Conservation (phyloP, 2,329 filamentous ascomycete species). For the Colletotrichum gloeosporioides region DNA sequence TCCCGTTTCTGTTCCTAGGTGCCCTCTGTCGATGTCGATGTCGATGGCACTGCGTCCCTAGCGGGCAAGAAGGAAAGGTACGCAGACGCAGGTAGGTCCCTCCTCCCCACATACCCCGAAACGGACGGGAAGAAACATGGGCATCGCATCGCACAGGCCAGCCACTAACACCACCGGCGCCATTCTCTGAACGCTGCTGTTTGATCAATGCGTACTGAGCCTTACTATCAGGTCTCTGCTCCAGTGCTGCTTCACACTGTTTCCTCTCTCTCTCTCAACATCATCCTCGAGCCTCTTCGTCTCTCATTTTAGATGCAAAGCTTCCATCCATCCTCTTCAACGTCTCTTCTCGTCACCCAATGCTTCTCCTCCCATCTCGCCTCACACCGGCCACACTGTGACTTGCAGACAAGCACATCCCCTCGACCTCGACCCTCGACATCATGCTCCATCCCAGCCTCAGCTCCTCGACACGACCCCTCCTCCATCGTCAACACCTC, state of each 20-base stretch:
- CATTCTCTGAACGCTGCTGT: background rate
- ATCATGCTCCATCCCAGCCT: background rate
- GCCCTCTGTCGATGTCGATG: background rate
- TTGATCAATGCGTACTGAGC: background rate
- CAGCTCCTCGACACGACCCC: background rate
- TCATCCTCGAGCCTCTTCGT: background rate
- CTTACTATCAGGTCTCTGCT: background rate
- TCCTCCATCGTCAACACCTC: background rate
- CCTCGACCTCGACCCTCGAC: background rate
- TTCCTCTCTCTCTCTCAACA: background rate
- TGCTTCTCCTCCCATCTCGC: background rate
- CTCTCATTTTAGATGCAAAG: background rate
- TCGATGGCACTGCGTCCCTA: background rate
- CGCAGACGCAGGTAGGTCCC: background rate
- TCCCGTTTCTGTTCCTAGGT: background rate
- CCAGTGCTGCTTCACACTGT: background rate
- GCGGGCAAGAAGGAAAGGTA: background rate
- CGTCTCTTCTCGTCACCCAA: background rate
- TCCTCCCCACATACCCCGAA: slow-evolving; percentile 15
- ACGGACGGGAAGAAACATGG: slow-evolving; percentile 15
- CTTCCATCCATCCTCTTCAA: background rate
- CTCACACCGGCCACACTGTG: background rate
- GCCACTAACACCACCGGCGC: background rate
- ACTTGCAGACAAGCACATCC: background rate
- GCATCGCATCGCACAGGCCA: slow-evolving; percentile 1